Evolutionary conservation across 1,139 yeast species (phyloP), one percentile per base, ranked within the genome.

Genomic region (Suhomyces atakaporum): DNA sequence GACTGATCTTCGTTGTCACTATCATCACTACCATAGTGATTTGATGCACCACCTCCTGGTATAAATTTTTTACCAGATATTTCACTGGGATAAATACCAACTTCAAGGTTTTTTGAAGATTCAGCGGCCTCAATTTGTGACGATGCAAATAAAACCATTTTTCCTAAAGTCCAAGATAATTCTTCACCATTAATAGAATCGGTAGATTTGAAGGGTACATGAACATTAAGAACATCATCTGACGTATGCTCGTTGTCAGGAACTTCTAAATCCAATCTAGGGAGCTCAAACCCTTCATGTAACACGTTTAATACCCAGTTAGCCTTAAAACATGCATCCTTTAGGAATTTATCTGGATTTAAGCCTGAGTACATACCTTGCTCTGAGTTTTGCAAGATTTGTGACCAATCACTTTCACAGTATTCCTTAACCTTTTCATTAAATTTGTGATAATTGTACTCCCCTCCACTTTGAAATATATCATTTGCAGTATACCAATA

Each of bases 401-500:
- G 52, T 1, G 60, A 49, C 92, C 92, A 85, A 33, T 77, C 75
- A 45, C 77, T 73, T 49, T 77, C 84, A 63, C 95, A 85, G 48
- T 75, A 84, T 22, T 70, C 68, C 44, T 75, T 73, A 3, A 83
- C 84, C 38, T 76, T 74, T 29, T 69, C 69, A 54, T 77, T 82
- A 53, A 82, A 84, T 25, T 67, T 62, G 37, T 74, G 69, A 51
- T 75, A 84, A 48, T 81, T 81, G 52, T 84, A 84, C 40, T 79
- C 84, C 6, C 92, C 92, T 7, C 89, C 89, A 60, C 85, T 73
- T 37, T 81, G 78, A 53, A 84, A 84, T 5, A 85, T 78, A 51
- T 85, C 94, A 53, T 84, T 83, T 4, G 92, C 89, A 2, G 92
- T 84, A 52, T 85, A 85, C 92, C 92, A 84, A 59, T 83, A 85